Evolutionary conservation across 192 early-diverging fungal genomes (phyloP), one percentile per base, ranked within the genome.

Genomic region (Jimgerdemannia flammicorona): DNA sequence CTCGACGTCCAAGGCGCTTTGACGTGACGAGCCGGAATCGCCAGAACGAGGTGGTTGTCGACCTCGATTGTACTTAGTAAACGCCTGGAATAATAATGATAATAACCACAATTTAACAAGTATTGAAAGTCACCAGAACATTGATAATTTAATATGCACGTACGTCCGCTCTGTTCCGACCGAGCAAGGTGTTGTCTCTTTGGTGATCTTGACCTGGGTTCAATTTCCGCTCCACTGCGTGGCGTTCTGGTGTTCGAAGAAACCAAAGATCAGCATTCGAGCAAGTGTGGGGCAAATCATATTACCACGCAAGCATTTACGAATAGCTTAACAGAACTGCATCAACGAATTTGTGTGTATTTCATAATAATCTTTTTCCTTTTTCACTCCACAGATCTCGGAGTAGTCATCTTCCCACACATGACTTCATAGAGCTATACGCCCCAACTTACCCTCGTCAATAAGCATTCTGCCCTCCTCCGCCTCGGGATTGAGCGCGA

Each of bases 401-500:
- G 29, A 29, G 29, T 29, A 29, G 29, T 29, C 29, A 29, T 29
- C 29, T 29, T 29, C 29, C 29, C 29, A 29, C 29, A 29, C 29
- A 29, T 29, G 29, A 29, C 29, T 1, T 29, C 29, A 29, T 29
- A 29, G 29, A 29, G 29, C 29, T 29, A 29, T 29, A 29, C 29
- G 29, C 39, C n/a, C 44, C 17, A 39, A 70, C 40, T 40, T 76
- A 80, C 79, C 79, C 68, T 80, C 72, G 11, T 74, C 40, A 44
- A 83, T 74, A 29, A 83, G 70, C 18, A 70, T 68, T 66, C 69
- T 74, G 40, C 81, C 81, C 65, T 83, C 81, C 29, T 69, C 78
- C 11, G 70, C 64, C 29, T 83, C 81, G 3, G 68, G 63, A 73
- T 83, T 74, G 19, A 78, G 72, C 4, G 69, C 44, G 67, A 49